Evolutionary conservation across 352 stramenopile species (phyloP).

Genomic region (Pythium chondricola): DNA sequence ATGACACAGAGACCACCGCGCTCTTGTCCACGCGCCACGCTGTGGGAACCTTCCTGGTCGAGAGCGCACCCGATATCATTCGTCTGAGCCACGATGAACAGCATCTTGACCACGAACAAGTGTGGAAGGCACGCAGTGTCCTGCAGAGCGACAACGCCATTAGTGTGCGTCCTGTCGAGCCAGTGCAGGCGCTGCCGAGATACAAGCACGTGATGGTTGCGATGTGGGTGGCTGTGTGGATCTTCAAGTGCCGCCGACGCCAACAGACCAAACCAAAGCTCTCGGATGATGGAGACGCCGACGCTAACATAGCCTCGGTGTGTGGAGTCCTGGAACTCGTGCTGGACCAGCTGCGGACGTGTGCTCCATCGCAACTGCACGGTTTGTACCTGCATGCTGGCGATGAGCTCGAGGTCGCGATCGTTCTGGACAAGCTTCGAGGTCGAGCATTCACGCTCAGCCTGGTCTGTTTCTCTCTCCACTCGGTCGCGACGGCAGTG

Average conservation of each 20-base stretch:
- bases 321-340: slow-evolving; percentile 4
- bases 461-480: slow-evolving; percentile 1
- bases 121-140: too few species aligned
- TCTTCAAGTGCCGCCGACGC: not conserved
- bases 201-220: not conserved
- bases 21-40: not conserved
- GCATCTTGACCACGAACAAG: not conserved
- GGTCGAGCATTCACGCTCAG: not conserved
- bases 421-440: slow-evolving; percentile 5
- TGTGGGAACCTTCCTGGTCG: slow-evolving; percentile 20
- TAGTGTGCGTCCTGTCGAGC: too few species aligned
- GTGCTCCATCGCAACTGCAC: not conserved
- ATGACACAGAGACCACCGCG: not conserved
- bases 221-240: not conserved
- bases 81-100: not conserved
- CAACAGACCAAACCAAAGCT: not conserved
- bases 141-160: too few species aligned
- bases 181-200: not conserved
- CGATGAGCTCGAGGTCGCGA: slow-evolving; percentile 2
- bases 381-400: slow-evolving; percentile 8
- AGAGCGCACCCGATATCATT: slow-evolving; percentile 17
- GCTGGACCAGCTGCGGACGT: slow-evolving; percentile 7
- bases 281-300: not conserved
- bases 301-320: not conserved
- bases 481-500: slow-evolving; percentile 10